Evolutionary conservation across 2,329 filamentous ascomycete species (phyloP).

Genomic region (Orbilia brochopaga): DNA sequence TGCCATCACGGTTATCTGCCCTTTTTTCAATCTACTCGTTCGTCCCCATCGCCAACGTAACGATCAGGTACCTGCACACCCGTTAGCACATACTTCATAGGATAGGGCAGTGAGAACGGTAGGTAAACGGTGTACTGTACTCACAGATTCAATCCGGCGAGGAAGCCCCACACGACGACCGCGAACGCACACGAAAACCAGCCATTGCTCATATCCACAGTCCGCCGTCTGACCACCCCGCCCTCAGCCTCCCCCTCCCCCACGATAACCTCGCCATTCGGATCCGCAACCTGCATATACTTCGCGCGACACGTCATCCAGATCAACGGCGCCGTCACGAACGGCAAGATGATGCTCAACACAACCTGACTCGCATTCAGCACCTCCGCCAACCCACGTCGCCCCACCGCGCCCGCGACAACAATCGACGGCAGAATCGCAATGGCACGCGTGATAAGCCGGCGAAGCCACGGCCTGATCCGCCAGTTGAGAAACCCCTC

Average conservation of each 20-base stretch:
- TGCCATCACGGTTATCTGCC: not conserved
- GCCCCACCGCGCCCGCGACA: slow-evolving; percentile 79
- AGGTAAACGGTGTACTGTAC: not conserved
- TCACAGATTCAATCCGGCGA: slow-evolving; percentile 72
- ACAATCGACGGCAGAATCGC: slow-evolving; percentile 83
- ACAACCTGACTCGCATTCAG: slow-evolving; percentile 79
- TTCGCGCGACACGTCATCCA: slow-evolving; percentile 80
- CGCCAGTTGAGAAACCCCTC: slow-evolving; percentile 81
- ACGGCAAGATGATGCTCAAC: slow-evolving; percentile 78
- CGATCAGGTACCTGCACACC: slow-evolving; percentile 34
- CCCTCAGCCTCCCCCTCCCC: slow-evolving; percentile 52
- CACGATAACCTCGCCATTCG: slow-evolving; percentile 52
- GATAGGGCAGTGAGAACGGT: slow-evolving; percentile 20
- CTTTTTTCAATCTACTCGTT: not conserved
- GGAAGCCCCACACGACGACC: slow-evolving; percentile 72
- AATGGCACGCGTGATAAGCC: slow-evolving; percentile 77
- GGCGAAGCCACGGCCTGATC: slow-evolving; percentile 76
- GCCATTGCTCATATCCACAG: slow-evolving; percentile 72
- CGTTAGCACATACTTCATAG: slow-evolving; percentile 30
- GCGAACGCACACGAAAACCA: slow-evolving; percentile 69
- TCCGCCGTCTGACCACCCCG: slow-evolving; percentile 53
- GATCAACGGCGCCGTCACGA: slow-evolving; percentile 80
- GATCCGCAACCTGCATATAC: slow-evolving; percentile 73
- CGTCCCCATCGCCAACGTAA: slow-evolving; percentile 37
- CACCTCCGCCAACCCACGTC: slow-evolving; percentile 71